Percentiles rank a stretch among this genome's conserved stretches.
phyloP scores from a whole-genome alignment of 2,329 filamentous ascomycete genomes.

The Fusarium pseudocircinatum region DNA sequence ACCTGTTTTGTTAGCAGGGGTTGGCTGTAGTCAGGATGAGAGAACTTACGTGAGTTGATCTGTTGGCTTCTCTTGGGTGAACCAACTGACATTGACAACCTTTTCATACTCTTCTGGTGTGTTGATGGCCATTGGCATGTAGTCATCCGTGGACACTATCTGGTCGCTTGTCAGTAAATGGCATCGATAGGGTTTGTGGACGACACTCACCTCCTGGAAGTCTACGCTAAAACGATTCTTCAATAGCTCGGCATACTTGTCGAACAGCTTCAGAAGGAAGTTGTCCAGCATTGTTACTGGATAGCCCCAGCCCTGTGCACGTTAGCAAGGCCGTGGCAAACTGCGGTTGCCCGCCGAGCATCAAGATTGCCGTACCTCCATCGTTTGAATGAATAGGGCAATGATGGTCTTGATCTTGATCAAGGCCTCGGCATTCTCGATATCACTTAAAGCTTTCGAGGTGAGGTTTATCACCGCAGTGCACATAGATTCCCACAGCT shows the following conservation, averaged over 20 bases:
- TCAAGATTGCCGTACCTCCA: slow-evolving; percentile 87
- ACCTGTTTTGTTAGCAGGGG: slow-evolving; percentile 59
- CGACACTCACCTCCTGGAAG: slow-evolving; percentile 79
- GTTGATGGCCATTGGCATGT: slow-evolving; percentile 99
- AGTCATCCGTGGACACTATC: slow-evolving; percentile 91
- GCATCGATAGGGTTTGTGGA: background rate
- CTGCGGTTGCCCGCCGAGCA: slow-evolving; percentile 65
- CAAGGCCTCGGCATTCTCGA: slow-evolving; percentile 89
- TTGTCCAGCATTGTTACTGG: slow-evolving; percentile 82
- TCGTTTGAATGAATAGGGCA: slow-evolving; percentile 95
- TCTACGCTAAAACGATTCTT: slow-evolving; percentile 94
- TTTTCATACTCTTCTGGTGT: slow-evolving; percentile 92
- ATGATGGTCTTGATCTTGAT: slow-evolving; percentile 96
- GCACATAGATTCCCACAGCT: slow-evolving; percentile 98
- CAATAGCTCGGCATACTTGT: slow-evolving; percentile 91
- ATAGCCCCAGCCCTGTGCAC: slow-evolving; percentile 90
- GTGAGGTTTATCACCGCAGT: slow-evolving; percentile 86
- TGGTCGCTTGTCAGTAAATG: slow-evolving; percentile 42
- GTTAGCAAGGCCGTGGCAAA: slow-evolving; percentile 67
- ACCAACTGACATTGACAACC: slow-evolving; percentile 96
- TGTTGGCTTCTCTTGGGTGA: slow-evolving; percentile 80
- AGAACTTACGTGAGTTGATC: slow-evolving; percentile 76
- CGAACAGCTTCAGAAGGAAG: slow-evolving; percentile 88
- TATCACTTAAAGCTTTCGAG: slow-evolving; percentile 76
- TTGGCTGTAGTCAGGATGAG: background rate